A percentile compares a stretch with the other conserved stretches of the same genome.
These are phyloP conservation scores for Hippophae gyantsensis DNA, from an alignment of 306 rosid genomes.

Conservation along the genomic window DNA sequence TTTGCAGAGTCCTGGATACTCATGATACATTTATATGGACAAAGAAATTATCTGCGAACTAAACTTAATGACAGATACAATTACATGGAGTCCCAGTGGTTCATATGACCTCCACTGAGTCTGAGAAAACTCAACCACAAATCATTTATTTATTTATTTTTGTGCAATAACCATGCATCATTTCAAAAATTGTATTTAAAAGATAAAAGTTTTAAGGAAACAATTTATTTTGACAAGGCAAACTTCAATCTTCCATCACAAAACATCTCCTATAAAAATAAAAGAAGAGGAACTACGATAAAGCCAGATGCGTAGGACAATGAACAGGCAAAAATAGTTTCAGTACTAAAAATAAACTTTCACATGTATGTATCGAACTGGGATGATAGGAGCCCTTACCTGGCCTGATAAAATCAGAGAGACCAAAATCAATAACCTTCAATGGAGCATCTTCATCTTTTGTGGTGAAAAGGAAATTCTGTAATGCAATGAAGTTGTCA, in stretches of 20 bases:
- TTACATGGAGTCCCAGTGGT: background rate
- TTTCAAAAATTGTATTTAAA: background rate
- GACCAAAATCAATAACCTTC: constrained; percentile 95
- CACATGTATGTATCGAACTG: constrained; percentile 1
- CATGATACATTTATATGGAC: background rate
- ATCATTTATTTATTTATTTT: too few species aligned
- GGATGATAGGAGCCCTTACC: constrained; percentile 37
- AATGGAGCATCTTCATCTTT: constrained; percentile 63
- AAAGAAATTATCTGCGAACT: background rate
- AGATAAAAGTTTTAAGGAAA: background rate
- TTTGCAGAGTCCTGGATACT: background rate
- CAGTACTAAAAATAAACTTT: constrained; percentile 6
- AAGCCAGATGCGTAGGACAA: background rate
- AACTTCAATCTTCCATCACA: background rate
- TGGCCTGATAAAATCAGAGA: constrained; percentile 86
- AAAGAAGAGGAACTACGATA: background rate
- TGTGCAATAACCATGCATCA: background rate
- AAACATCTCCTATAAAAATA: background rate
- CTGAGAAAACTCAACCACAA: too few species aligned
- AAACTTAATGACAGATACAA: background rate
- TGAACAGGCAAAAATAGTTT: constrained; percentile 14
- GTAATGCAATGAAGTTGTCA: constrained; percentile 25
- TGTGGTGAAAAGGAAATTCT: constrained; percentile 86
- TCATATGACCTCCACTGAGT: background rate
- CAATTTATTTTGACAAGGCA: background rate